Conservation (phyloP, 805 yeast species). For the Candida odintsovae region DNA sequence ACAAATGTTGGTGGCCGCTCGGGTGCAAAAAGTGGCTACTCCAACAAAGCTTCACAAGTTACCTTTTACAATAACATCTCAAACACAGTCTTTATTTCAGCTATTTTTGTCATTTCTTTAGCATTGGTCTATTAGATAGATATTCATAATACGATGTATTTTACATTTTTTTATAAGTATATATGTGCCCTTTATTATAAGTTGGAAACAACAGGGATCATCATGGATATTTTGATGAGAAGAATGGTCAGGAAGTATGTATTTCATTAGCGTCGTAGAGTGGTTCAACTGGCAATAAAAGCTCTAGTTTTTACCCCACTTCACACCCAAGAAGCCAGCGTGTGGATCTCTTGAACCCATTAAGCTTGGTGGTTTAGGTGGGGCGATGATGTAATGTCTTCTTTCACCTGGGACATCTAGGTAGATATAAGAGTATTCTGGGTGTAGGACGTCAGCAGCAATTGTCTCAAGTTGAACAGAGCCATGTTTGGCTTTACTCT, state of each 20-base stretch:
- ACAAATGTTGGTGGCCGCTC: not conserved
- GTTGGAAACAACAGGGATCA: not conserved
- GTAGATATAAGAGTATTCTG: conserved; percentile 66
- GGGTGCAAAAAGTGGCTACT: not conserved
- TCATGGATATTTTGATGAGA: not conserved
- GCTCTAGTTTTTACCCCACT: conserved; percentile 73
- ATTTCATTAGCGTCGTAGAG: not conserved
- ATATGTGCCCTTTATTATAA: not conserved
- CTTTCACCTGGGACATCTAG: conserved; percentile 69
- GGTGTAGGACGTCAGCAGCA: conserved; percentile 54
- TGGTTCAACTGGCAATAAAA: not conserved
- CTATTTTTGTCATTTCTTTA: conserved; percentile 1
- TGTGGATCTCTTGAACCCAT: conserved; percentile 29
- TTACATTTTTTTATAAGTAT: not conserved
- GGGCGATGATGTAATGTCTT: conserved; percentile 65
- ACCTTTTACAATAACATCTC: conserved; percentile 7
- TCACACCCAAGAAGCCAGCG: conserved; percentile 70
- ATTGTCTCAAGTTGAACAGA: conserved; percentile 77
- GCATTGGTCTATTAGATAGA: conserved; percentile 1
- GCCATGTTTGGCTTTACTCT: conserved; percentile 60
- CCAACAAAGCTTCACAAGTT: conserved; percentile 5
- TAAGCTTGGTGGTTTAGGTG: conserved; percentile 42
- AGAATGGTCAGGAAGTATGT: not conserved
- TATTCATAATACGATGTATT: not conserved
- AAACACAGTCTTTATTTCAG: conserved; percentile 2